Evolutionary conservation across 257 asterid genomes (phyloP), one percentile per base, ranked within the genome.

Genomic region (Solanum paucissectum): DNA sequence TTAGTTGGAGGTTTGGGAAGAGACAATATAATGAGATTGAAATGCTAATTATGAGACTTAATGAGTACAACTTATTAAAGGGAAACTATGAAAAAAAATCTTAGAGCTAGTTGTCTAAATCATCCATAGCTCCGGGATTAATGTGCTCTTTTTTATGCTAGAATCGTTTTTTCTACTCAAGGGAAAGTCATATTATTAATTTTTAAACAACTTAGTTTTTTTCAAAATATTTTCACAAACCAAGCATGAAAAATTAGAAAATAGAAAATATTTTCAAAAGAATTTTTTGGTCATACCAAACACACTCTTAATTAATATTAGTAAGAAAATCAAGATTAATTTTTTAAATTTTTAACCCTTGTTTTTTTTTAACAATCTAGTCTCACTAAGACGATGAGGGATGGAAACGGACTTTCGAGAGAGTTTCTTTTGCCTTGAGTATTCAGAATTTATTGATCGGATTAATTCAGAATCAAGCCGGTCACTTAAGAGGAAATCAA

Each of bases 81-180:
- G 25, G 2, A 55, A 6, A 21, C 5, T 20, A 58, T 12, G 5
- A 55, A 55, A 13, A 4, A 55, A 13, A 6, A 55, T 55, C 23
- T 0, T 55, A 55, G 10, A 55, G 62, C 10, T 55, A 55, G n/a
- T 55, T 55, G 2, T 55, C 23, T 18, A 0, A 52, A 16, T 52
- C n/a, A 55, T 55, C n/a, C 9, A 2, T 1, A 55, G 0, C 23
- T 18, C 0, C 10, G 0, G 0, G 0, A 55, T 55, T 18, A 2
- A 55, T 55, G 62, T 55, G 0, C n/a, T 55, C 62, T 2, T 16
- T 49, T 52, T 5, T 18, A 6, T 52, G n/a, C n/a, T 7, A 0
- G 62, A 52, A n/a, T 52, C 2, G 10, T 20, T 58, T n/a, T 62
- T 62, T n/a, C 71, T 62, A 32, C 12, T 21, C 12, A 58, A 58